Percentiles rank a stretch among this genome's conserved stretches.
Evolutionary conservation across 495 filamentous ascomycete genomes (phyloP).

Genomic region (Podospora anserina): DNA sequence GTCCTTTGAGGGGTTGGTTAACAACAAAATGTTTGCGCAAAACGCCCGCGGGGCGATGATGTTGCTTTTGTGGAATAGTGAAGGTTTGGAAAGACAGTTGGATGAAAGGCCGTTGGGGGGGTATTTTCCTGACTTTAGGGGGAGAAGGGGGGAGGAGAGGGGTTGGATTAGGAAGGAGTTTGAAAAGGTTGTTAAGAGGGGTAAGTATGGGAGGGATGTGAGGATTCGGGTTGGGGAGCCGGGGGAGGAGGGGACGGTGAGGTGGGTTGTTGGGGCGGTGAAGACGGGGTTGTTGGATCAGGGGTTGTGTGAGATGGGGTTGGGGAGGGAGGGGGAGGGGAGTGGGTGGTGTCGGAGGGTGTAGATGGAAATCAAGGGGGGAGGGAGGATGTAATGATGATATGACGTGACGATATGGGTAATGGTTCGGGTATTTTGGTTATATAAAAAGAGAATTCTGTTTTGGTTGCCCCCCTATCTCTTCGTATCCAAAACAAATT

Average conservation of each 20-base stretch:
- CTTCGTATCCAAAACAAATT: not conserved
- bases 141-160: not conserved
- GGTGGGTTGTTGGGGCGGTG: not conserved
- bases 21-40: not conserved
- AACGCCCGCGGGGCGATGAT: not conserved
- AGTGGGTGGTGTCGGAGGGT: not conserved
- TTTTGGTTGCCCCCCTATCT: too few relatives aligned
- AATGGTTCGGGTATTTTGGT: not conserved
- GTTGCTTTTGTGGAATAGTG: not conserved
- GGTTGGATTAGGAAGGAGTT: not conserved
- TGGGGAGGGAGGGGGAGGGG: not conserved
- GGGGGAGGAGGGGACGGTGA: not conserved
- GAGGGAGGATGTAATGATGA: not conserved
- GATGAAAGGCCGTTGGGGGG: not conserved
- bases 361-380: not conserved
- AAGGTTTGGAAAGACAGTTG: not conserved
- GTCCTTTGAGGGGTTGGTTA: not conserved
- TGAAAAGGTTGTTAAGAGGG: not conserved
- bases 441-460: too few relatives aligned
- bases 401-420: not conserved
- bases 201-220: not conserved
- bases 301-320: not conserved
- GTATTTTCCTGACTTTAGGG: not conserved
- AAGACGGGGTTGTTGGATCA: conserved; percentile 2
- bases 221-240: not conserved